Percentiles rank a stretch among this genome's conserved stretches.
Evolutionary conservation across 1,139 yeast genomes (phyloP).

Genomic region (Zygosaccharomyces pseudobailii): DNA sequence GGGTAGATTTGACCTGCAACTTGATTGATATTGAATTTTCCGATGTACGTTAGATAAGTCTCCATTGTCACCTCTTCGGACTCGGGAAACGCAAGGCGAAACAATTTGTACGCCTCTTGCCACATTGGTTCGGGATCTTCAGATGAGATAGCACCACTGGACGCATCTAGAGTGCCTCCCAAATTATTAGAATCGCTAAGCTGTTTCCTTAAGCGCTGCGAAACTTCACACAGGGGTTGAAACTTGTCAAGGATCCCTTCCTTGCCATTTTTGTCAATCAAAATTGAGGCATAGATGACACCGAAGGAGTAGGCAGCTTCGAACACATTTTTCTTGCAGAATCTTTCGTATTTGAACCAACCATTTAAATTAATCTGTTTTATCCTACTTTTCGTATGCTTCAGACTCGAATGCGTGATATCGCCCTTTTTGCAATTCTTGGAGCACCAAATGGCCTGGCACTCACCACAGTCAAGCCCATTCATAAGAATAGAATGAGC

Average conservation of each 20-base stretch:
- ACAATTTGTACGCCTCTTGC: conserved; percentile 51
- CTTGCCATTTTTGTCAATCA: conserved; percentile 44
- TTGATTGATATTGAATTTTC: conserved; percentile 71
- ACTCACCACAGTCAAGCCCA: conserved; percentile 64
- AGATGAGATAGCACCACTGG: conserved; percentile 39
- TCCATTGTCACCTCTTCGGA: conserved; percentile 41
- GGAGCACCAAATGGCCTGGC: conserved; percentile 72
- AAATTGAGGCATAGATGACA: conserved; percentile 46
- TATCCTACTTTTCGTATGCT: conserved; percentile 44
- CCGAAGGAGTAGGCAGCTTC: conserved; percentile 65
- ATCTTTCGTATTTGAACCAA: conserved; percentile 55
- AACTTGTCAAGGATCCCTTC: conserved; percentile 42
- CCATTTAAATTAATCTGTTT: conserved; percentile 39
- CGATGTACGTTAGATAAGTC: conserved; percentile 58
- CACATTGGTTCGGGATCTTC: conserved; percentile 46
- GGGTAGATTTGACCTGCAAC: conserved; percentile 59
- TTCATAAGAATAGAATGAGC: conserved; percentile 38
- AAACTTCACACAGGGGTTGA: conserved; percentile 61
- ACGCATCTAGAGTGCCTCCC: conserved; percentile 53
- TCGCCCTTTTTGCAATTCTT: conserved; percentile 52
- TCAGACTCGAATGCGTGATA: conserved; percentile 51
- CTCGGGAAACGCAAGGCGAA: conserved; percentile 48
- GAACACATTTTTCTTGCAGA: conserved; percentile 63
- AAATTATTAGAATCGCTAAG: conserved; percentile 50
- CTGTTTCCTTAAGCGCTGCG: conserved; percentile 61